Evolutionary conservation across 768 basidiomycete genomes (phyloP).

Genomic region (Solioccasus polychromus): DNA sequence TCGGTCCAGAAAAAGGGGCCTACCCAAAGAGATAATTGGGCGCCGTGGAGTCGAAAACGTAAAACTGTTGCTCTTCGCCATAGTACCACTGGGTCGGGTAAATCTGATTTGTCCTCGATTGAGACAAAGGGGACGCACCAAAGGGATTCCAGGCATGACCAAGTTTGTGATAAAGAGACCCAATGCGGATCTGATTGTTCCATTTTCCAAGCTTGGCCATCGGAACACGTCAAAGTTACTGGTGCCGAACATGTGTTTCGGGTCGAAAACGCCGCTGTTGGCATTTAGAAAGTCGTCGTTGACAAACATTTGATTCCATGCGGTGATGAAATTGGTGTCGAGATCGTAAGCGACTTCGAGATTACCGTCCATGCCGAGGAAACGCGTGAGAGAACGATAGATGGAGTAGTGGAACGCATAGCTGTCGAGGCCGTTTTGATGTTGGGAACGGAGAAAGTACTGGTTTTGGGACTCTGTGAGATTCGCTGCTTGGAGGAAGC

Average conservation of each 20-base stretch:
- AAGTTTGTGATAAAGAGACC: constrained; percentile 77
- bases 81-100: constrained; percentile 60
- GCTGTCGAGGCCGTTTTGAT: constrained; percentile 63
- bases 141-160: constrained; percentile 83
- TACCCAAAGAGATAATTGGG: constrained; percentile 90
- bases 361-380: constrained; percentile 96
- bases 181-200: constrained; percentile 70
- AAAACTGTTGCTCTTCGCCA: constrained; percentile 92
- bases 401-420: constrained; percentile 94
- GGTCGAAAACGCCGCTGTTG: constrained; percentile 62
- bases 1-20: constrained; percentile 21
- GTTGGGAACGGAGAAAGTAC: constrained; percentile 75
- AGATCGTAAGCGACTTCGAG: constrained; percentile 87
- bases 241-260: constrained; percentile 87
- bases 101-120: background rate
- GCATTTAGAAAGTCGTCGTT: constrained; percentile 85
- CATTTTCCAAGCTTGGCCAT: constrained; percentile 88
- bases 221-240: constrained; percentile 94
- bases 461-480: constrained; percentile 56
- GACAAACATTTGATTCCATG: constrained; percentile 92
- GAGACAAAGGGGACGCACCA: constrained; percentile 45
- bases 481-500: constrained; percentile 68
- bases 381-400: constrained; percentile 81
- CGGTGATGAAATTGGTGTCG: constrained; percentile 76
- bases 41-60: constrained; percentile 83